Conservation (phyloP, 257 asterid species). For the Penstemon barbatus region DNA sequence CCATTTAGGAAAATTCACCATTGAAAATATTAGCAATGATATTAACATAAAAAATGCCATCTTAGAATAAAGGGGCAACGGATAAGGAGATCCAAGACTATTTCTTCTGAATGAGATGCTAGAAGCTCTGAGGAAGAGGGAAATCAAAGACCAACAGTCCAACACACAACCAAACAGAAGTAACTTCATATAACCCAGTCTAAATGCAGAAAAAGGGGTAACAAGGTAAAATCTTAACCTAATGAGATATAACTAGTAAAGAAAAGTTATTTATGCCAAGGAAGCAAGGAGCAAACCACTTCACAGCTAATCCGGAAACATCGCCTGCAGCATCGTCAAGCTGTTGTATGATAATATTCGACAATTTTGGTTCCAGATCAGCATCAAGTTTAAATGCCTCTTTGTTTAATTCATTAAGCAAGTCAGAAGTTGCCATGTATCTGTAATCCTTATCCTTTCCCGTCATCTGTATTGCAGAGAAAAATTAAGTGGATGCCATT, state of each 20-base stretch:
- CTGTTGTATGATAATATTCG: conserved; percentile 81
- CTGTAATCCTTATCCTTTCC: conserved; percentile 98
- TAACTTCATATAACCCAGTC: conserved; percentile 12
- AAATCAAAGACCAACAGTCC: background rate
- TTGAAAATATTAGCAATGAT: background rate
- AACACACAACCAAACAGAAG: background rate
- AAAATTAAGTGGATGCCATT: conserved; percentile 9
- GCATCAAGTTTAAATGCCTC: conserved; percentile 81
- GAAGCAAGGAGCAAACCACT: conserved; percentile 59
- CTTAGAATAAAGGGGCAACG: background rate
- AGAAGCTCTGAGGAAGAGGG: background rate
- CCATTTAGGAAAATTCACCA: background rate
- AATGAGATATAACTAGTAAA: conserved; percentile 19
- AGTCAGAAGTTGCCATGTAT: conserved; percentile 99
- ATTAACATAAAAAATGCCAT: conserved; percentile 9
- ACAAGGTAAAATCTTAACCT: conserved; percentile 2
- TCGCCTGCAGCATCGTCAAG: conserved; percentile 99
- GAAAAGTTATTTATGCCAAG: conserved; percentile 5
- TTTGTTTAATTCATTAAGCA: conserved; percentile 86
- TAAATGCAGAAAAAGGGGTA: background rate
- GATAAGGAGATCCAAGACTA: conserved; percentile 5
- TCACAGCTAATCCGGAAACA: conserved; percentile 98
- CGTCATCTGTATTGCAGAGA: conserved; percentile 67
- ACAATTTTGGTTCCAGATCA: conserved; percentile 82
- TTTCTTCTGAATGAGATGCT: conserved; percentile 1